phyloP scores from a whole-genome alignment of 1,284 basidiomycete species.

The Paramarasmius palmivorus region DNA sequence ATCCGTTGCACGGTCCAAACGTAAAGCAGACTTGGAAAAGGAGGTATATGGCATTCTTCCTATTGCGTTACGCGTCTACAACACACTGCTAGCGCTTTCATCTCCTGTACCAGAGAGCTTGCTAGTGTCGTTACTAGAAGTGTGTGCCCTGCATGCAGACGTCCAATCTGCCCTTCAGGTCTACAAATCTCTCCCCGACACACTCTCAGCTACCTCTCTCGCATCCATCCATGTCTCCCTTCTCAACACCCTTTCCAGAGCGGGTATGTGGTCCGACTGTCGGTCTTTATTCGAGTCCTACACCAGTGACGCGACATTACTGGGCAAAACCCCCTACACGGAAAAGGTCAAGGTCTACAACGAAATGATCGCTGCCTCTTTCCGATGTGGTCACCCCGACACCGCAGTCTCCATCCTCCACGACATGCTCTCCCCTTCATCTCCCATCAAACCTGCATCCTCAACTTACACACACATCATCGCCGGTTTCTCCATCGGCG shows the following conservation, averaged over 20 bases:
- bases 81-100: no score
- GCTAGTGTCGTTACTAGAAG: no score
- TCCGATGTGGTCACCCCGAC: conserved; percentile 63
- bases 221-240: no score
- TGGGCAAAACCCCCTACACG: background rate
- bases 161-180: background rate
- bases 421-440: conserved; percentile 53
- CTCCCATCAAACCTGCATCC: conserved; percentile 40
- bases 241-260: no score
- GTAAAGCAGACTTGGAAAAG: no score
- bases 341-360: conserved; percentile 59
- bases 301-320: conserved; percentile 2
- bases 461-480: conserved; percentile 71
- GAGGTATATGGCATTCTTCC: no score
- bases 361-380: conserved; percentile 75
- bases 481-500: conserved; percentile 53
- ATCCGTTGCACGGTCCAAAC: no score
- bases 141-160: no score
- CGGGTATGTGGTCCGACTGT: conserved; percentile 21
- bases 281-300: conserved; percentile 30
- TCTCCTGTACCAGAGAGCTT: no score
- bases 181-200: background rate
- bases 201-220: background rate
- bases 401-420: conserved; percentile 73
- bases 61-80: no score